Base-by-base conservation (phyloP, 495 filamentous ascomycete species). In the Daldinia loculata region DNA sequence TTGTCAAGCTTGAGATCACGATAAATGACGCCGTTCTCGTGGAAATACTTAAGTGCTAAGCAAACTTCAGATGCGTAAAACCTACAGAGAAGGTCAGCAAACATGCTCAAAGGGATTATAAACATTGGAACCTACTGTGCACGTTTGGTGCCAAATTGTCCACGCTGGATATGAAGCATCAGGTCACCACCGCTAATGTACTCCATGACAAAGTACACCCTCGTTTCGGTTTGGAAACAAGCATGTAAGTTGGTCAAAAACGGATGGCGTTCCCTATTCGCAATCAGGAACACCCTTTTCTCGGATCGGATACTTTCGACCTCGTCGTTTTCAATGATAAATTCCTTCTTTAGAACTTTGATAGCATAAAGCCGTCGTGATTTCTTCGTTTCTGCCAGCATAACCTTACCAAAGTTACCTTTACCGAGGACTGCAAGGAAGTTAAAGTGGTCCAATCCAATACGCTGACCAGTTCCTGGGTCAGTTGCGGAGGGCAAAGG, bases 201-300 rank as follows among this genome's bases (percentile, higher is more conserved):
- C 82, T 99, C 96, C 95, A 98, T 98, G 72, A 99, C 95, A 76
- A 99, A 99, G 83, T 99, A 99, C 15, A 99, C 93, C 72, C 95
- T 84, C 12, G 95, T 99, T 80, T 99, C 95, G 0, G 95, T 99
- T 82, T 99, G 95, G 88, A 99, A 99, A 85, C 96, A 99, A 63
- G 95, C 96, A 75, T 98, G 95, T 50, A 99, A 83, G 76, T 92
- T 98, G 39, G 96, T 88, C 67, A 99, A 83, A 88, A 99, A 99
- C 0, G 95, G 95, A 77, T 99, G 95, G 3, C 93, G 91, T 75
- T 98, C 95, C 79, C 97, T 96, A 82, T 99, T 99, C 19, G 95
- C 95, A 78, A 99, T 89, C 74, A 99, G 80, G 81, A 98, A 95
- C 34, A 99, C 95, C 66, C 96, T 87, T 85, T 98, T 98, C 83